Evolutionary conservation across 2,329 filamentous ascomycete genomes (phyloP), one percentile per base, ranked within the genome.

Genomic region (Dryadomyces quercivorus): DNA sequence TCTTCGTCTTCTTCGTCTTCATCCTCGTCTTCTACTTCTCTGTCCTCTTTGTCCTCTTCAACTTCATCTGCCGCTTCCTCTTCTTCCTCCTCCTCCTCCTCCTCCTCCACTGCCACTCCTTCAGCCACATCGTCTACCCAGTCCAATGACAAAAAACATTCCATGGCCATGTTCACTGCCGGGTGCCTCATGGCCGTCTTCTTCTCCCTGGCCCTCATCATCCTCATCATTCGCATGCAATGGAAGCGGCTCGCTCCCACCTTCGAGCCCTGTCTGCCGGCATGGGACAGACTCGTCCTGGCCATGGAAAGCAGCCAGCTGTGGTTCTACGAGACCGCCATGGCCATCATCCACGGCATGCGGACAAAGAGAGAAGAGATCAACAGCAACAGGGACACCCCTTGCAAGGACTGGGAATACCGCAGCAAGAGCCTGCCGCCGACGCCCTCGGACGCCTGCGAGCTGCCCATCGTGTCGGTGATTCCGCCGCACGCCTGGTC

Each of bases 381-480:
- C 21, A 43, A 43, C 50, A 40, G n/a, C n/a, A 43, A 26, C 10
- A 16, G 50, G 2, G 7, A 43, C 50, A 43, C 52, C 13, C 36
- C 12, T 18, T 7, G 15, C 18, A 31, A 40, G 6, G 26, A 26
- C 5, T n/a, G n/a, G 18, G 42, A 50, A 18, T 53, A 46, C 51
- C 42, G 51, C n/a, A 15, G 4, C 43, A 56, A 52, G 36, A 51
- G 21, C 36, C 50, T 47, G 44, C 52, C 52, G 40, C 38, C 52
- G 8, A 48, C 20, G 18, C 52, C 55, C 12, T 26, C 50, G 13
- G 20, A 38, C 15, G 2, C n/a, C 5, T 21, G 20, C 12, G 31
- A 49, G 36, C 36, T 40, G 36, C 36, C 36, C 36, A 40, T 40
- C 5, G 3, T 8, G 6, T 40, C 36, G 4, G 36, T 5, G 12